phyloP scores from a whole-genome alignment of 306 rosid species.

The Hippophae rhamnoides region DNA sequence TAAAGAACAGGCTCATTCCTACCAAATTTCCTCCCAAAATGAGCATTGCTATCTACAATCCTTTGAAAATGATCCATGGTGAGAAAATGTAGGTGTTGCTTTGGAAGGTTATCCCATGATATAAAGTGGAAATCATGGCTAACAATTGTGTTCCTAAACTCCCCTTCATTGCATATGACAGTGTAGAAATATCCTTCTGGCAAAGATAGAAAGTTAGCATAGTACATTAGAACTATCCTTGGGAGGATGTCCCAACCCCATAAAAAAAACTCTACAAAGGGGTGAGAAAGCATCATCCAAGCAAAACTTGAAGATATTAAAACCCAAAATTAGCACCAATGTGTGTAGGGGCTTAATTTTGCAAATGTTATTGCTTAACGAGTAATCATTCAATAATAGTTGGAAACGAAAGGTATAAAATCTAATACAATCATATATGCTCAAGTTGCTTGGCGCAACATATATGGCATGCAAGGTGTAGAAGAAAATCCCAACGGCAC shows the following conservation, averaged over 20 bases:
- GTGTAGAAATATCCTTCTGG: constrained; percentile 83
- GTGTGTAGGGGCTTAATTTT: not conserved
- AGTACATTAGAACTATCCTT: constrained; percentile 65
- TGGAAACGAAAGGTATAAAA: no score
- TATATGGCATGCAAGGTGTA: no score
- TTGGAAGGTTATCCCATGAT: constrained; percentile 82
- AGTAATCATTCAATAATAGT: no score
- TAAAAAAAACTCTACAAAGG: constrained; percentile 48
- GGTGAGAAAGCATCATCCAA: constrained; percentile 87
- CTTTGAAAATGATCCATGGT: constrained; percentile 32
- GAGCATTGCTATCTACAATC: constrained; percentile 65
- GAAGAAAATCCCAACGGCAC: no score
- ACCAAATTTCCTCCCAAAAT: constrained; percentile 67
- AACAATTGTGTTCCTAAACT: constrained; percentile 61
- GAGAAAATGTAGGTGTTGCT: constrained; percentile 74
- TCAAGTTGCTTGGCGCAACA: no score
- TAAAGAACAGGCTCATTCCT: constrained; percentile 40
- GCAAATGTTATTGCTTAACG: no score
- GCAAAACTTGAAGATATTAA: constrained; percentile 59
- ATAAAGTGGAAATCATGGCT: constrained; percentile 83
- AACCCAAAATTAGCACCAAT: constrained; percentile 1
- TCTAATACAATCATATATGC: no score
- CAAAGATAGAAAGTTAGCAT: constrained; percentile 74
- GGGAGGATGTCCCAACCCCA: constrained; percentile 94
- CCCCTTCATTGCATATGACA: constrained; percentile 65